phyloP scores from a whole-genome alignment of 2,329 filamentous ascomycete genomes.

The Monilinia fructicola region DNA sequence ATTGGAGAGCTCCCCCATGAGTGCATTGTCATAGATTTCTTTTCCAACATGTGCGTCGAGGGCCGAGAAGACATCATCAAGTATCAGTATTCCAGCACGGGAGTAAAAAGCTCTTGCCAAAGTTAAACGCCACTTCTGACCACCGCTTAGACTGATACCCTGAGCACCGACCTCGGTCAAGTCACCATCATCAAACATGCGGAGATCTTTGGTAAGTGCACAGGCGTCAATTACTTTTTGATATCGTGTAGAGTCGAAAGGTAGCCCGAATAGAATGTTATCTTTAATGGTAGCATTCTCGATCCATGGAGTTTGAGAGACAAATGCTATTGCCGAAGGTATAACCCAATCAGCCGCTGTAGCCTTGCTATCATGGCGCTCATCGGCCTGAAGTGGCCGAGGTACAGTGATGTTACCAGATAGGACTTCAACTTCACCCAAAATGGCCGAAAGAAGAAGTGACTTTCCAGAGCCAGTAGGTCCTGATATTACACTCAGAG shows the following conservation, averaged over 20 bases:
- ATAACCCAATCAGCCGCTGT: constrained; percentile 63
- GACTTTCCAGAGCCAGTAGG: constrained; percentile 78
- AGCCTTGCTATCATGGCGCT: constrained; percentile 62
- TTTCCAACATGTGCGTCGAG: constrained; percentile 77
- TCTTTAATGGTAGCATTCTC: constrained; percentile 75
- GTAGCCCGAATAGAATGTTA: constrained; percentile 75
- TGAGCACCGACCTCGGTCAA: constrained; percentile 78
- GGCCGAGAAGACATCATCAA: constrained; percentile 79
- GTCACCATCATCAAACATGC: constrained; percentile 72
- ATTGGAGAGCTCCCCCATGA: constrained; percentile 66
- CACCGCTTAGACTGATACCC: constrained; percentile 78
- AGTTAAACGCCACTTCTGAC: constrained; percentile 77
- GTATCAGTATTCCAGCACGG: constrained; percentile 67
- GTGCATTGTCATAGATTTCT: constrained; percentile 72
- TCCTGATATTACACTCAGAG: constrained; percentile 72
- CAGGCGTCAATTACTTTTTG: constrained; percentile 67
- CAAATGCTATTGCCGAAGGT: constrained; percentile 66
- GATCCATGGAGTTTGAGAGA: constrained; percentile 79
- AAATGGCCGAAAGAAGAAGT: constrained; percentile 67
- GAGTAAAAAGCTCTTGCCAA: constrained; percentile 78
- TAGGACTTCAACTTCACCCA: constrained; percentile 71
- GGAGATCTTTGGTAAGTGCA: constrained; percentile 70
- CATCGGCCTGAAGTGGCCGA: constrained; percentile 47
- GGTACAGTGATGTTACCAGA: constrained; percentile 59
- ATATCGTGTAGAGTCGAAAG: constrained; percentile 65